These are phyloP conservation scores for Pythium scleroteichum DNA, from an alignment of 352 stramenopile genomes.

Conservation along the genomic window DNA sequence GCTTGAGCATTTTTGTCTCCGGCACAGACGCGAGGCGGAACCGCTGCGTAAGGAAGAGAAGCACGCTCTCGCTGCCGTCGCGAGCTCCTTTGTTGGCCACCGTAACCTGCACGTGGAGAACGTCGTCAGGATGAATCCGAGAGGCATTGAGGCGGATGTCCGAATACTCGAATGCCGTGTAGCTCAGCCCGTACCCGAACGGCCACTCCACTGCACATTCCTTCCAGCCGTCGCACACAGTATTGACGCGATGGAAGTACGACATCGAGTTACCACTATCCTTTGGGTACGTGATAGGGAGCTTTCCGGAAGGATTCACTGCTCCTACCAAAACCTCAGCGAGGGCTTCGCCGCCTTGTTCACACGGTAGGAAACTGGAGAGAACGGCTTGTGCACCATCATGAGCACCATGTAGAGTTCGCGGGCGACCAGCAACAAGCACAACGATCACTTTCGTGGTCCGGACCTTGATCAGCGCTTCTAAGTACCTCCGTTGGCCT, in stretches of 20 bases:
- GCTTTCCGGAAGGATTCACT: slow-evolving; percentile 66
- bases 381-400: slow-evolving; percentile 57
- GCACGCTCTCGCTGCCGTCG: slow-evolving; percentile 59
- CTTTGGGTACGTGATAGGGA: slow-evolving; percentile 81
- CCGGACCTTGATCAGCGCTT: slow-evolving; percentile 48
- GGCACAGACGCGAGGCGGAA: slow-evolving; percentile 53
- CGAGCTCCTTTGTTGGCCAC: slow-evolving; percentile 60
- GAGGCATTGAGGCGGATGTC: slow-evolving; percentile 47
- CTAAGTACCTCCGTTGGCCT: slow-evolving; percentile 63
- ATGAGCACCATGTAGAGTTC: slow-evolving; percentile 52
- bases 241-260: slow-evolving; percentile 76
- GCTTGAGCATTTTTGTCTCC: slow-evolving; percentile 76
- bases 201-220: slow-evolving; percentile 60
- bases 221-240: slow-evolving; percentile 47
- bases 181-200: slow-evolving; percentile 74
- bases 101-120: slow-evolving; percentile 48
- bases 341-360: slow-evolving; percentile 75
- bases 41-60: slow-evolving; percentile 71
- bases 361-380: slow-evolving; percentile 71
- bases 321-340: slow-evolving; percentile 66
- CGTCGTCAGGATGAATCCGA: slow-evolving; percentile 26
- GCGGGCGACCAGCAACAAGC: slow-evolving; percentile 63
- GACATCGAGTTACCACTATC: slow-evolving; percentile 45
- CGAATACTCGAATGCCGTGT: slow-evolving; percentile 63
- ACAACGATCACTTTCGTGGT: slow-evolving; percentile 72